Evolutionary conservation across 495 filamentous ascomycete species (phyloP), one percentile per base, ranked within the genome.

Genomic region (Staphylotrichum longicolle): DNA sequence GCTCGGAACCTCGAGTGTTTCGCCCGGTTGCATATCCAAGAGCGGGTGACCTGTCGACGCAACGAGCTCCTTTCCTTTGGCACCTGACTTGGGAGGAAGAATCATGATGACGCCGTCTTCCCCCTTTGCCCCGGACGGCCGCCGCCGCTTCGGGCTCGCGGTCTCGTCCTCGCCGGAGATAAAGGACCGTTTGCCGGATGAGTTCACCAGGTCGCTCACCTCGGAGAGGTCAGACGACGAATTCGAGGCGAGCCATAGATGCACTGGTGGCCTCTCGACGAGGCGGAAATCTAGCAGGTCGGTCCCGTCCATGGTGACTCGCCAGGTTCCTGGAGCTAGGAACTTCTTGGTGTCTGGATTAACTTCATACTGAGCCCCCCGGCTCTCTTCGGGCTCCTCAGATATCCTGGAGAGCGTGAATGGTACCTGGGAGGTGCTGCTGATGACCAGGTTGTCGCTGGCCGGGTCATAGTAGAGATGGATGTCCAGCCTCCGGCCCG

Each of bases 401-500:
- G 78, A 78, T 15, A 74, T 53, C 60, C 70, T 70, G 8, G 70
- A 67, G 41, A 81, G 72, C 10, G 68, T 66, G 52, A 81, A 76
- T 5, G 79, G 79, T 3, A 75, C 70, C 20, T 79, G 71, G 4
- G 76, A 79, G 53, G 68, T 73, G 58, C 80, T 81, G 34, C 71
- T 63, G n/a, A 81, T 68, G 35, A 81, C 76, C 42, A 76, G 70
- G 66, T 78, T 73, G 68, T 81, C 77, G 67, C 78, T 77, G 60
- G 73, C 66, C n/a, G 79, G 79, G 60, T 80, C 75, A 59, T 80
- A 81, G 57, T 78, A 80, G 46, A 81, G 71, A 60, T 79, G 76
- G 67, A 76, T 80, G 74, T 74, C 78, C 35, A 81, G 62, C 10
- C 72, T 35, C 72, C 68, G 33, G 64, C 66, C 34, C 44, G 59